Evolutionary conservation across 1,139 yeast genomes (phyloP).

Genomic region (Saccharomyces hybrid): DNA sequence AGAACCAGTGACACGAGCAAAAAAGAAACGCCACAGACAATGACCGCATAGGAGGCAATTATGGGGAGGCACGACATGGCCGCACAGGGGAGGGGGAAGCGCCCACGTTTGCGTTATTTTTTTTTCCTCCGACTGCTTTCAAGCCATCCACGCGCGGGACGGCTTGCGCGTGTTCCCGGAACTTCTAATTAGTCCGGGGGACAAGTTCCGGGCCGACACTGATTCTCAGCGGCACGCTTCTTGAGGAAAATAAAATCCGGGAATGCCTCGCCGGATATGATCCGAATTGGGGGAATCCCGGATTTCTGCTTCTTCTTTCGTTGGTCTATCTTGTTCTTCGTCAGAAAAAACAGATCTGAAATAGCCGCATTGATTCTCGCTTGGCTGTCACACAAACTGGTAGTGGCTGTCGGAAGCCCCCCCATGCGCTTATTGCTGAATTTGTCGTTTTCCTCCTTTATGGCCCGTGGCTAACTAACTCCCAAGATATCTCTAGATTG

Average conservation of each 20-base stretch:
- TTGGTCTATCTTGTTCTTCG: not conserved
- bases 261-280: not conserved
- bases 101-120: constrained; percentile 1
- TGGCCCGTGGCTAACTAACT: not conserved
- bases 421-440: not conserved
- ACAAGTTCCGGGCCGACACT: not conserved
- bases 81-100: not conserved
- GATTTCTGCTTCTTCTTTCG: not conserved
- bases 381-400: not conserved
- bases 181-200: constrained; percentile 1
- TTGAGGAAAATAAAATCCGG: not conserved
- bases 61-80: not conserved
- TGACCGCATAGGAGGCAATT: not conserved
- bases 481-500: not conserved
- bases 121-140: not conserved
- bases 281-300: not conserved
- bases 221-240: not conserved
- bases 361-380: constrained; percentile 1
- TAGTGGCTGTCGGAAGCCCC: not conserved
- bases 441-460: not conserved
- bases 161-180: constrained; percentile 1
- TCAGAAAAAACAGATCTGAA: not conserved
- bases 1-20: not conserved
- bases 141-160: not conserved
- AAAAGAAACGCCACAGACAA: not conserved